phyloP scores from a whole-genome alignment of 1,139 yeast species.

The Fermentozyma sake region DNA sequence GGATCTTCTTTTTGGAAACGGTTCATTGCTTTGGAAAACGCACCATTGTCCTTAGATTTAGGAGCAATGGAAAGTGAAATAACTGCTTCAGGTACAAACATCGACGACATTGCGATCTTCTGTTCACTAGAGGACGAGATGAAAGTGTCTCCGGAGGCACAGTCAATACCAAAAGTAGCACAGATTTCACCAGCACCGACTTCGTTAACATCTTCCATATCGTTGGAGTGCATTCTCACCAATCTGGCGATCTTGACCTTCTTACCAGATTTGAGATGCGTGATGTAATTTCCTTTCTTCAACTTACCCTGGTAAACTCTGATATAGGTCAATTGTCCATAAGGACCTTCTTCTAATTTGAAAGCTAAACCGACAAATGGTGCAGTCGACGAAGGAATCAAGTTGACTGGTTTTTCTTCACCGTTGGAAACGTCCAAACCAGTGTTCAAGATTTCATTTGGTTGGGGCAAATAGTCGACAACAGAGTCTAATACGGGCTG shows the following conservation, averaged over 20 bases:
- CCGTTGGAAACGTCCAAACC: conserved; percentile 68
- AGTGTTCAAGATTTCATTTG: conserved; percentile 85
- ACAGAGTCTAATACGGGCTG: conserved; percentile 96
- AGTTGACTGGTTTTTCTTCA: conserved; percentile 67
- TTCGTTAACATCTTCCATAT: conserved; percentile 96
- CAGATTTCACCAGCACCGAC: conserved; percentile 98
- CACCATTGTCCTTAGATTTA: conserved; percentile 77
- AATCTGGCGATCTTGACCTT: conserved; percentile 91
- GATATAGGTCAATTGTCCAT: conserved; percentile 94
- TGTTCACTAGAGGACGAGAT: conserved; percentile 56
- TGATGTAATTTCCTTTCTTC: conserved; percentile 85
- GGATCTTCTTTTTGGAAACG: conserved; percentile 99
- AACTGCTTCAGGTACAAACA: conserved; percentile 98
- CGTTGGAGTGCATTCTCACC: conserved; percentile 98
- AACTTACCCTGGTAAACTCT: conserved; percentile 96
- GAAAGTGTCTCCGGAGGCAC: conserved; percentile 99
- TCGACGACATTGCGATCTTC: conserved; percentile 87
- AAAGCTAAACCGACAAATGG: conserved; percentile 97
- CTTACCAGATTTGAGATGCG: conserved; percentile 89
- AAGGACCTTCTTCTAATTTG: conserved; percentile 96
- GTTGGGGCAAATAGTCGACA: conserved; percentile 92
- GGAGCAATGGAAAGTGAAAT: conserved; percentile 90
- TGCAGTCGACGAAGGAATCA: conserved; percentile 66
- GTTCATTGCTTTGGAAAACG: conserved; percentile 91
- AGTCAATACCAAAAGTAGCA: conserved; percentile 98